These are phyloP conservation scores for Capronia epimyces DNA, from an alignment of 2,329 filamentous ascomycete species.

Conservation along the genomic window DNA sequence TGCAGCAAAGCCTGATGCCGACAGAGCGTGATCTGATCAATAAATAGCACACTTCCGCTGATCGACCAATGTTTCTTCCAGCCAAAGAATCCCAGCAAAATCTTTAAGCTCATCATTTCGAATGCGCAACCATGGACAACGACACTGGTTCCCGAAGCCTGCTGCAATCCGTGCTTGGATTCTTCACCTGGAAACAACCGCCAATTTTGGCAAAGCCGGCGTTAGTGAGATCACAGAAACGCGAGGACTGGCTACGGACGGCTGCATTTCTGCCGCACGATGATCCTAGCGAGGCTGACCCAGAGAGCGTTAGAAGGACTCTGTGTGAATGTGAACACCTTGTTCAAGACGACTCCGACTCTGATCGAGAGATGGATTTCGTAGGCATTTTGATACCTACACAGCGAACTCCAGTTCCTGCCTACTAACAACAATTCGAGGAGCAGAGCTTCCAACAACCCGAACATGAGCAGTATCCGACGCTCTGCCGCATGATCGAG, in stretches of 20 bases:
- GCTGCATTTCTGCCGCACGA: constrained; percentile 30
- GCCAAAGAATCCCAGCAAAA: neutral
- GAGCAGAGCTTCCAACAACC: constrained; percentile 6
- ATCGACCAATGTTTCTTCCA: constrained; percentile 2
- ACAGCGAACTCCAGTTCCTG: constrained; percentile 10
- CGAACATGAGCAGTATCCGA: constrained; percentile 18
- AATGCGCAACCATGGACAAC: constrained; percentile 3
- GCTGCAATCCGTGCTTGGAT: constrained; percentile 24
- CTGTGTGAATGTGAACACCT: constrained; percentile 25
- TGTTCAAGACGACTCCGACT: constrained; percentile 30
- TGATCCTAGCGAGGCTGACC: constrained; percentile 26
- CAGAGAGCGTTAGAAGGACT: constrained; percentile 25
- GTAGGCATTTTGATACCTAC: constrained; percentile 22
- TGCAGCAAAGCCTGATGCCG: constrained; percentile 1
- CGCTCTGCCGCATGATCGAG: constrained; percentile 13
- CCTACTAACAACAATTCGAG: constrained; percentile 1
- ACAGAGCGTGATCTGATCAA: constrained; percentile 2
- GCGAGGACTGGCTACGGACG: constrained; percentile 30
- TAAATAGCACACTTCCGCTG: neutral
- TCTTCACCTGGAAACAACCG: constrained; percentile 28
- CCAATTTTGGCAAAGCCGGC: constrained; percentile 22
- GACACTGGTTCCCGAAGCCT: constrained; percentile 15
- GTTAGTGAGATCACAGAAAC: constrained; percentile 26
- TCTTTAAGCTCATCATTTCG: neutral
- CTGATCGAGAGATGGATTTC: constrained; percentile 27